A percentile compares a stretch with the other conserved stretches of the same genome.
Conservation (phyloP, 2,329 filamentous ascomycete genomes). For the Xylaria sp. region DNA sequence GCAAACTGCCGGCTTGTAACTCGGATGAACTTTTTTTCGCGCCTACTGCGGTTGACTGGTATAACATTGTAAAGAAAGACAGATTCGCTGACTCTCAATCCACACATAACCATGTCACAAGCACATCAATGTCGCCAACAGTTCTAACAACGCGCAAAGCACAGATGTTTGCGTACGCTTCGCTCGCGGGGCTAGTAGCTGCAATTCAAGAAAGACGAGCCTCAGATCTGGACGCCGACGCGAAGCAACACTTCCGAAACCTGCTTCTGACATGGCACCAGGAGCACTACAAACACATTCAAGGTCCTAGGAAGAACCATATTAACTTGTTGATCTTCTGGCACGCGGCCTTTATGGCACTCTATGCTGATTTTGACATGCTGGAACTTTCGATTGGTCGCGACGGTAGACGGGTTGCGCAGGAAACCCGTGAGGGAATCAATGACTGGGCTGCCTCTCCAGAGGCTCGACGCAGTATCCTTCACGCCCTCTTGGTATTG, state of each 20-base stretch:
- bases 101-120: not conserved
- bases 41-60: constrained; percentile 22
- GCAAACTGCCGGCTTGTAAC: constrained; percentile 22
- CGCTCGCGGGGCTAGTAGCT: constrained; percentile 25
- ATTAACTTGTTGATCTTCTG: constrained; percentile 27
- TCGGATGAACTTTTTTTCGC: constrained; percentile 25
- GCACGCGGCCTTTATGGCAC: constrained; percentile 24
- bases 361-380: constrained; percentile 22
- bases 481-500: constrained; percentile 20
- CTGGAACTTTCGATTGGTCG: constrained; percentile 24
- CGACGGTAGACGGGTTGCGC: constrained; percentile 18
- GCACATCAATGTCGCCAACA: not conserved
- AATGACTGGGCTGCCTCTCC: constrained; percentile 16
- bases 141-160: constrained; percentile 8
- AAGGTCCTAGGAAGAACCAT: constrained; percentile 20
- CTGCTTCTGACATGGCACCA: constrained; percentile 24
- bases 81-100: not conserved
- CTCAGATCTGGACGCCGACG: constrained; percentile 16
- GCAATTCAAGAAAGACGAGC: constrained; percentile 23
- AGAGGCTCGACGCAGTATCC: constrained; percentile 22
- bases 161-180: constrained; percentile 26
- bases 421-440: constrained; percentile 17
- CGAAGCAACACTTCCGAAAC: constrained; percentile 22
- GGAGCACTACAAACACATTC: constrained; percentile 22
- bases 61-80: constrained; percentile 15